Evolutionary conservation across 108 stramenopile species (phyloP), one percentile per base, ranked within the genome.

Genomic region (Mayamaea pseudoterrestris): DNA sequence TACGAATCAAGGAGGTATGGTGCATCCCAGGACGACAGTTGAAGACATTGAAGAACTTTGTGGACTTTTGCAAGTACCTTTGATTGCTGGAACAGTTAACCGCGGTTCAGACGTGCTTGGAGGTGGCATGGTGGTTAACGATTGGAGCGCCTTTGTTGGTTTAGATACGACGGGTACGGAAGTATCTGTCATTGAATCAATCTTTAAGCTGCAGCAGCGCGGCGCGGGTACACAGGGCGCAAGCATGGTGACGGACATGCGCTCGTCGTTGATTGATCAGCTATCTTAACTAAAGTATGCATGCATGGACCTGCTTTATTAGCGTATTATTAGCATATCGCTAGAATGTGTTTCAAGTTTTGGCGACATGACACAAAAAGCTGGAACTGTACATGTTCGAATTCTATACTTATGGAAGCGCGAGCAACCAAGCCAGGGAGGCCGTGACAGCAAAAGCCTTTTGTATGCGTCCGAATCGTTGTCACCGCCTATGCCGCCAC

Each of bases 51-150:
- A 99, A 75, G 99, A 99, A 74, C 73, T 99, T 12, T 80, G 79
- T 12, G 74, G 75, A 8, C 61, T 99, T 40, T 70, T 98, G 12
- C 97, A 98, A 76, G 95, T 99, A 2, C 99, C 99, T 0, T 66
- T 99, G 27, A 95, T 99, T 39, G 97, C 99, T 16, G 97, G 97
- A 23, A 99, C 99, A 1, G 92, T 98, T n/a, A 99, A 99, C 61
- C 88, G 99, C 14, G 97, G 99, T 27, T 84, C 80, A 0, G 97
- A 99, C 64, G 99, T 99, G 2, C 65, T 99, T 34, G 99, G 99
- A 0, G 97, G 96, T 28, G 99, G 99, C 5, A 56, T 99, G 50
- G 80, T 99, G 26, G 96, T 85, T 27, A 99, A 99, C 66, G 99
- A 95, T 70, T 99, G 97, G 97, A 41, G 78, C 2, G 90, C 96